Evolutionary conservation across 352 stramenopile species (phyloP).

Genomic region (Albugo candida): DNA sequence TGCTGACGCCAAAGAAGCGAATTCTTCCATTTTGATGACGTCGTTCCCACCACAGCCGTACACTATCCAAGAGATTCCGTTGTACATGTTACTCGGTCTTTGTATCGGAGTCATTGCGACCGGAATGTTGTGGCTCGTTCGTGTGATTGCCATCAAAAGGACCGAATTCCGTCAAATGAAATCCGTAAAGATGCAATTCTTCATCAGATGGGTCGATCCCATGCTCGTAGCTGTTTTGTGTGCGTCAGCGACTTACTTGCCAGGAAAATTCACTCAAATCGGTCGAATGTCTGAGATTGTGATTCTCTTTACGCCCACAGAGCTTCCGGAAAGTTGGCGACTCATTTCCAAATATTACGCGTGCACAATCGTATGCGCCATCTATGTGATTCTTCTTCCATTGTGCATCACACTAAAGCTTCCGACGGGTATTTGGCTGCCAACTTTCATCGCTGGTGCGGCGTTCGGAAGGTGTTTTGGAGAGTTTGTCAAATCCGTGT

Average conservation of each 20-base stretch:
- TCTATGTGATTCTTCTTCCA: constrained; percentile 47
- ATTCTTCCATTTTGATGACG: constrained; percentile 26
- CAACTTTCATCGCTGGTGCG: constrained; percentile 69
- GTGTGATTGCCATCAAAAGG: constrained; percentile 18
- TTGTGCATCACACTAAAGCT: constrained; percentile 68
- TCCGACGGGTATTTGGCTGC: constrained; percentile 67
- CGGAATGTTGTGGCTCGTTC: constrained; percentile 35
- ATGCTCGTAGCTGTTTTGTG: constrained; percentile 41
- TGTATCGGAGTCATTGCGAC: constrained; percentile 36
- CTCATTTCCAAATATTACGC: constrained; percentile 49
- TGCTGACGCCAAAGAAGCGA: constrained; percentile 26
- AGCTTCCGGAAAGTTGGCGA: constrained; percentile 25
- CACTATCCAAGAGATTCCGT: constrained; percentile 47
- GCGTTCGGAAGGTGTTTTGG: constrained; percentile 63
- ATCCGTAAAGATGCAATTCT: constrained; percentile 24
- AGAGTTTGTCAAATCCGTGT: constrained; percentile 21
- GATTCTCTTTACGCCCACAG: constrained; percentile 32
- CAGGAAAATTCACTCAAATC: constrained; percentile 34
- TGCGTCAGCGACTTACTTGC: constrained; percentile 44
- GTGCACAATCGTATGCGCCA: constrained; percentile 18
- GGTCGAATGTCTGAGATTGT: constrained; percentile 37
- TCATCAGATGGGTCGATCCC: constrained; percentile 46
- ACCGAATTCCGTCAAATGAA: constrained; percentile 15
- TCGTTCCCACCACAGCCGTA: constrained; percentile 28
- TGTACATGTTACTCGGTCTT: constrained; percentile 36